Evolutionary conservation across 75 land plant genomes (phyloP), one percentile per base, ranked within the genome.

Genomic region (Larix kaempferi): DNA sequence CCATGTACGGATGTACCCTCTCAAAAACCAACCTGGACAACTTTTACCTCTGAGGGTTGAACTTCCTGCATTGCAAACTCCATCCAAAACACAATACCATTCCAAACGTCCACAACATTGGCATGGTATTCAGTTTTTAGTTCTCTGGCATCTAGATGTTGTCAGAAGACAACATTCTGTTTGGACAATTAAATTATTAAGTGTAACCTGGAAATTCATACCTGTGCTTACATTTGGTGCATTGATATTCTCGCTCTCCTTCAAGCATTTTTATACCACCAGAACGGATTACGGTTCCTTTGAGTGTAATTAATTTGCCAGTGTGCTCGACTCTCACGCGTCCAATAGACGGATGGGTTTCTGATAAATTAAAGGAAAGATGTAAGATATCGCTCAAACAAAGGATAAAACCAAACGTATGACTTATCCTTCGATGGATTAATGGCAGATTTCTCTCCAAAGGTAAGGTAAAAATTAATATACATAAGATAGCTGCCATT

Each of bases 231-330:
- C 99, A 97, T 78, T 89, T 92, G 66, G 78, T 58, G 80, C 99
- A 97, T 64, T 89, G 84, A 72, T 94, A 97, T 62, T 78, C 76
- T 41, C 92, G 79, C 77, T 92, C 98, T 54, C 99, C 98, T 80
- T 97, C 99, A 25, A 94, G 88, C 86, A 92, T 92, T 82, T 97
- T 97, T n/a, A 92, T 76, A 22, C 84, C 81, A 59, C 99, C 99
- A 17, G 99, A 91, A 23, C 99, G 81, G 10, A 97, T 97, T 0
- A 97, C 91, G 2, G 99, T 97, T 33, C 99, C 99, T 69, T 97
- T 91, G 21, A 97, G 79, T 17, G 95, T 94, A 16, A 97, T 84
- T 37, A 97, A 94, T 29, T 86, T 86, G 0, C 93, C 91, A 10
- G 85, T 83, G 74, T 94, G 91, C 82, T 89, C 84, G 82, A 94